These are phyloP conservation scores for Penicillium pulvis DNA, from an alignment of 495 filamentous ascomycete genomes.

Conservation along the genomic window DNA sequence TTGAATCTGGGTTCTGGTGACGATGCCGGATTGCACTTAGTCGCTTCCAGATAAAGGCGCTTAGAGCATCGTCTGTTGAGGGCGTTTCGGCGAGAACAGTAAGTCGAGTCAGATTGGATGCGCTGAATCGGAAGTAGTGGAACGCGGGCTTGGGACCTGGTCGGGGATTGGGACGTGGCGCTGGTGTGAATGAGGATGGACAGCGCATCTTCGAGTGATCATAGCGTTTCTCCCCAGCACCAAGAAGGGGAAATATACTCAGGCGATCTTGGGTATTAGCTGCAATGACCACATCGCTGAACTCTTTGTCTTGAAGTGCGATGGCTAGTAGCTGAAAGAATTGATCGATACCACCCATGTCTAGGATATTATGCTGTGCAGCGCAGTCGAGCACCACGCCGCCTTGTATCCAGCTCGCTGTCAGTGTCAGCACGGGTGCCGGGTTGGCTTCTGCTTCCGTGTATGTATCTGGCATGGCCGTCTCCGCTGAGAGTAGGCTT, in stretches of 20 bases:
- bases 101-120: neutral
- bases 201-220: conserved; percentile 36
- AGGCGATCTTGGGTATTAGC: conserved; percentile 37
- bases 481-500: conserved; percentile 20
- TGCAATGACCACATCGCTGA: conserved; percentile 23
- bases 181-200: conserved; percentile 5
- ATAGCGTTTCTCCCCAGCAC: conserved; percentile 24
- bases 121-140: conserved; percentile 35
- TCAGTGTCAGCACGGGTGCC: conserved; percentile 34
- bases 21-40: conserved; percentile 24
- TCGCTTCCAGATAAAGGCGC: conserved; percentile 50
- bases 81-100: neutral
- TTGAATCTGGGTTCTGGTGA: conserved; percentile 17
- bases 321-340: conserved; percentile 36
- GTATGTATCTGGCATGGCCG: conserved; percentile 36
- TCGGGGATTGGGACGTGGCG: conserved; percentile 7
- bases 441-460: conserved; percentile 24
- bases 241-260: conserved; percentile 34
- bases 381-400: conserved; percentile 34
- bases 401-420: conserved; percentile 39
- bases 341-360: conserved; percentile 39
- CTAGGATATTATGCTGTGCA: conserved; percentile 46
- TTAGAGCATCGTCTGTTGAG: conserved; percentile 50
- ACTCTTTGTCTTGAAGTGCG: conserved; percentile 22
- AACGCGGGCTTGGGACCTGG: conserved; percentile 14